Evolutionary conservation across 106 monocot genomes (phyloP).

Genomic region (Platanthera zijinensis): DNA sequence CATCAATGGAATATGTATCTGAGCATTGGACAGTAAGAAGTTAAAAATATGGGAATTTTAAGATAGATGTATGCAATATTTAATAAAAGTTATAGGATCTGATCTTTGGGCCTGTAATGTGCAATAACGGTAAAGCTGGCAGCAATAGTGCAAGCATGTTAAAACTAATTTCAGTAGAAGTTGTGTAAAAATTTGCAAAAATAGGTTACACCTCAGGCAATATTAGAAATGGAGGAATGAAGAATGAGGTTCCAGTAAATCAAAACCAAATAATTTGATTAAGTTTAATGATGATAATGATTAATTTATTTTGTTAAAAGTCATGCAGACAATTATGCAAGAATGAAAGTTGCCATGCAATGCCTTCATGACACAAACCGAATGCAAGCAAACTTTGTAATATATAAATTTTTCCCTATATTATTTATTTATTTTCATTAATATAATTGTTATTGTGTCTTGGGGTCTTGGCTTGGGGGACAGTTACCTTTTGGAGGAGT

Average conservation of each 20-base stretch:
- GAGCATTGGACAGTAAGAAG: no score
- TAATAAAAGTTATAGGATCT: no score
- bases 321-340: neutral
- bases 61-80: no score
- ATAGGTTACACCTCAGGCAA: neutral
- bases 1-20: no score
- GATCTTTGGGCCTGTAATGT: neutral
- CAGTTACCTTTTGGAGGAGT: slow-evolving; percentile 66
- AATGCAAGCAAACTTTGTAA: neutral
- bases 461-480: neutral
- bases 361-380: neutral
- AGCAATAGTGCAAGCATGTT: neutral
- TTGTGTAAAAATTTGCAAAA: neutral
- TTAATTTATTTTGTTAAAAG: neutral
- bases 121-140: neutral
- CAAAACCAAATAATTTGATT: neutral
- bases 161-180: neutral
- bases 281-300: neutral
- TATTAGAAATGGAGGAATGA: neutral
- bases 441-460: slow-evolving; percentile 1
- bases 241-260: neutral
- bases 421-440: slow-evolving; percentile 1
- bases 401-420: neutral
- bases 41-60: no score
- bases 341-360: neutral